Evolutionary conservation across 257 asterid genomes (phyloP).

Genomic region (Verbascum thapsus): DNA sequence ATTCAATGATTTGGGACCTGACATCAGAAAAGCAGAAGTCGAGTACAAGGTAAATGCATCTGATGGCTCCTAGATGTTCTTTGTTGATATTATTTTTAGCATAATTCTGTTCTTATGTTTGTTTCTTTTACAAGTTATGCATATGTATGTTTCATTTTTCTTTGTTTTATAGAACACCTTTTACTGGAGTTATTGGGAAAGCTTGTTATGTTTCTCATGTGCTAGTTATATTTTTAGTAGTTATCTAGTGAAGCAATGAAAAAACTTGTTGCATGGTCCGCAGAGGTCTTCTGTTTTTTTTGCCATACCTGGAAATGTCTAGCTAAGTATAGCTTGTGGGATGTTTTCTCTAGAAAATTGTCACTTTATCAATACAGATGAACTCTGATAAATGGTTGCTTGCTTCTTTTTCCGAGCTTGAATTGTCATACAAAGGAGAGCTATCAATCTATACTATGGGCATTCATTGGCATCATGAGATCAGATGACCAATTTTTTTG

Average conservation of each 20-base stretch:
- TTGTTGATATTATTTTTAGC: not conserved
- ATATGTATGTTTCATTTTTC: not conserved
- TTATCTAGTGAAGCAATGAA: conserved; percentile 8
- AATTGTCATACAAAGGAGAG: conserved; percentile 8
- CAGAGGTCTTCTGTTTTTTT: not conserved
- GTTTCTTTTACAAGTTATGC: not conserved
- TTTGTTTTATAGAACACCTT: not conserved
- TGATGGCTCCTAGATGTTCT: not conserved
- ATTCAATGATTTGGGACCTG: conserved; percentile 51
- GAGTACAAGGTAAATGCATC: conserved; percentile 55
- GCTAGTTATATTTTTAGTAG: not conserved
- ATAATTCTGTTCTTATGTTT: not conserved
- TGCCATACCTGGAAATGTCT: not conserved
- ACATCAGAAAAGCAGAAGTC: conserved; percentile 68
- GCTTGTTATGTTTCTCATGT: not conserved
- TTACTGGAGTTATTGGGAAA: not conserved
- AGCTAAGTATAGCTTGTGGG: conserved; percentile 15
- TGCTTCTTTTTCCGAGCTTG: conserved; percentile 16
- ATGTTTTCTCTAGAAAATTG: not conserved
- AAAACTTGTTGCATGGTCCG: not conserved
- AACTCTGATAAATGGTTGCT: not conserved
- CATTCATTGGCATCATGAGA: conserved; percentile 5
- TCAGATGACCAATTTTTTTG: conserved; percentile 15
- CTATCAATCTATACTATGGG: not conserved
- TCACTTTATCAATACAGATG: conserved; percentile 2